A percentile compares a stretch with the other conserved stretches of the same genome.
Evolutionary conservation across 2,329 filamentous ascomycete species (phyloP).

Genomic region (Chaetothyriales sp.): DNA sequence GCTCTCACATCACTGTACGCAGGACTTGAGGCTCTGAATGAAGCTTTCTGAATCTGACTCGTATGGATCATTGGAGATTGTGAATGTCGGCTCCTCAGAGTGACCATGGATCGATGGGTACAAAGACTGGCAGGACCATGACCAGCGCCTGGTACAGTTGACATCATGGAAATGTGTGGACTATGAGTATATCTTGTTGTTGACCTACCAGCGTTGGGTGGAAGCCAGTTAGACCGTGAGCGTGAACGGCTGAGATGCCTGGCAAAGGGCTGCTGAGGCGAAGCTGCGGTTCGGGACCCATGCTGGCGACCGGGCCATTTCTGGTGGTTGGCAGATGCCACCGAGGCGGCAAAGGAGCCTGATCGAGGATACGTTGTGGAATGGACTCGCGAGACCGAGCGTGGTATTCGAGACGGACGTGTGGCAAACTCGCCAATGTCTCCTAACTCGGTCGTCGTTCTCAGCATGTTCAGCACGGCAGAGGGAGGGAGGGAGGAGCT

Average conservation of each 20-base stretch:
- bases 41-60: conserved; percentile 3
- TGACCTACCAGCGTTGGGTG: background rate
- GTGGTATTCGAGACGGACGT: conserved; percentile 25
- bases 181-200: background rate
- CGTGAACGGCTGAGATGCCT: background rate
- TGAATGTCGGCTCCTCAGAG: conserved; percentile 12
- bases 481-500: conserved; percentile 25
- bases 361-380: conserved; percentile 7
- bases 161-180: background rate
- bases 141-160: background rate
- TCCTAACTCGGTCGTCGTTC: conserved; percentile 51
- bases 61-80: conserved; percentile 8
- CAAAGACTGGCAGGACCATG: conserved; percentile 7
- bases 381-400: conserved; percentile 19
- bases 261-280: background rate
- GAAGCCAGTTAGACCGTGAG: background rate
- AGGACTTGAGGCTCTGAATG: conserved; percentile 8
- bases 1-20: conserved; percentile 11
- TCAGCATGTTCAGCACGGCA: conserved; percentile 49
- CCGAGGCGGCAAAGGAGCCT: conserved; percentile 12
- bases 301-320: conserved; percentile 7
- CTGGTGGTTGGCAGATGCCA: conserved; percentile 7
- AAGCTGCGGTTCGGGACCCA: conserved; percentile 8
- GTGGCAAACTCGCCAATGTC: conserved; percentile 49
- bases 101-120: conserved; percentile 15